These are phyloP conservation scores for Actinomortierella ambigua DNA, from an alignment of 371 early-diverging fungal genomes.

Conservation along the genomic window DNA sequence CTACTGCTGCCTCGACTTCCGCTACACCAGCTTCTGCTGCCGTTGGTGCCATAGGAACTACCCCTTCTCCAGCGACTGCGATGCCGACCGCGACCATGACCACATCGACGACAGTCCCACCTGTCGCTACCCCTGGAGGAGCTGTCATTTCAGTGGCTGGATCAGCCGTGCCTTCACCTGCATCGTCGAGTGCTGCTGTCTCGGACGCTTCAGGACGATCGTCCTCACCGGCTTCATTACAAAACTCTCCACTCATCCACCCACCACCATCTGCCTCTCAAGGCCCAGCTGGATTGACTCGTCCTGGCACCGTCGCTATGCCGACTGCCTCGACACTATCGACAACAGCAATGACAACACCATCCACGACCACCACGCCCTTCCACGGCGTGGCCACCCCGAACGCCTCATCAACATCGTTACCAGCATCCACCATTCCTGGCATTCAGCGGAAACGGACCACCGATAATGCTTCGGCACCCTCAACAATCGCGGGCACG, in stretches of 20 bases:
- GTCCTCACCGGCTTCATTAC: no score
- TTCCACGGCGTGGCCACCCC: no score
- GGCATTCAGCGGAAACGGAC: no score
- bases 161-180: no score
- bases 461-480: no score
- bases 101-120: no score
- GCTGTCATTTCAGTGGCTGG: no score
- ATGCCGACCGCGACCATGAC: no score
- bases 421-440: constrained; percentile 2
- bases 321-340: constrained; percentile 9
- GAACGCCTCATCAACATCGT: not conserved
- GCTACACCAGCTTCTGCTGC: constrained; percentile 5
- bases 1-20: not conserved
- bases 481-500: no score
- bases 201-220: no score
- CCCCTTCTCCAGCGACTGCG: not conserved
- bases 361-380: not conserved
- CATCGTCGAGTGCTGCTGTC: no score
- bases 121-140: no score
- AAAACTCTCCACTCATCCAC: not conserved
- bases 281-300: not conserved
- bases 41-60: not conserved
- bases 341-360: constrained; percentile 9
- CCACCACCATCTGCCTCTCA: not conserved
- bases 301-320: constrained; percentile 2